Base-by-base conservation (phyloP, 345 rosid species). In the Streptanthus diversifolius region DNA sequence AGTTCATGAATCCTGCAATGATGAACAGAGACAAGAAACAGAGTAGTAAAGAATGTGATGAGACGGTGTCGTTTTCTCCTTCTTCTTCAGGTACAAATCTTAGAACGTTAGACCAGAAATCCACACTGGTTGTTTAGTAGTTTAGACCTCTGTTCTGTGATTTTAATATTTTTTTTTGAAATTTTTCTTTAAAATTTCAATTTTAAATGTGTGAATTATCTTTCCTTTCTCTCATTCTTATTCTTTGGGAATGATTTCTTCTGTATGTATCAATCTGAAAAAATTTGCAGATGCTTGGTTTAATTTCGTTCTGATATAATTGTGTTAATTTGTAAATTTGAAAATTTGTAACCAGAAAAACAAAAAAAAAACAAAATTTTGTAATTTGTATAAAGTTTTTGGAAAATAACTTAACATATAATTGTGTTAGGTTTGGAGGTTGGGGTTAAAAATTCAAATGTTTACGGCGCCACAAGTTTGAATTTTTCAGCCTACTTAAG, bases 81-180 rank as follows among this genome's bases (percentile, higher is more conserved):
- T 73, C 87, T 37, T 70, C 82, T 47, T 81, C 88, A 85, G 88
- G 88, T 93, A 80, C 88, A 74, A 51, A 84, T 51, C 78, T 84
- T 77, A 86, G 75, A 74, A 80, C 82, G 60, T 36, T 62, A 53
- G 84, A 83, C 77, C 86, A 80, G 66, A 80, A 59, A n/a, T 18
- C 72, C 29, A 19, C 74, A 25, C 40, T 69, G 45, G 59, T 76
- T 62, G 75, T 76, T 63, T 63, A 70, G 75, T 18, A 5, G 33
- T 30, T 74, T 68, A 67, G 73, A 39, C 53, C 36, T 67, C 29
- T 66, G 3, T 10, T 39, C 33, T 5, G 33, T 30, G 7, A 30
- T 5, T 30, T 37, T 33, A 6, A 3, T 75, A 61, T 76, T 67
- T 75, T 70, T 70, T 56, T 10, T 75, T 61, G 66, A 63, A 64